Base-by-base conservation (phyloP, 768 basidiomycete genomes). In the Nidularia sp. region DNA sequence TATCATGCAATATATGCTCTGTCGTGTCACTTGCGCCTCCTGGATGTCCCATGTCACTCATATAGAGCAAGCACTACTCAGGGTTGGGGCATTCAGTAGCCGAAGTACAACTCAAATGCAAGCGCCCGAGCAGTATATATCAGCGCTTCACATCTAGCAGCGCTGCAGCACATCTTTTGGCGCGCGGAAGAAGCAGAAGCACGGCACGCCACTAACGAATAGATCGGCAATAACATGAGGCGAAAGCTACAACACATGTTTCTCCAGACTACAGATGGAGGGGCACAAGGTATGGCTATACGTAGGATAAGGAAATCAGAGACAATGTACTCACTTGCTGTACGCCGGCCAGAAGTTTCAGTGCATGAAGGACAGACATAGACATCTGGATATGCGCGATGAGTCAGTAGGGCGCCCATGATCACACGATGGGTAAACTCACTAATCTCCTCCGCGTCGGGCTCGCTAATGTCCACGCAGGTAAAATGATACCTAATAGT, bases 381-480 rank as follows among this genome's bases (percentile, higher is more conserved):
- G 53, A 83, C 69, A 68, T 76, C 88, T 90, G 46, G 52, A 18
- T 18, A 50, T 34, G 4, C 39, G 35, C 52, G 41, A 48, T 43
- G 51, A n/a, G 43, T 53, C 62, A 36, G 13, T 34, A 31, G 44
- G 25, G 43, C 13, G 51, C n/a, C 25, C 9, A 55, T n/a, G 45
- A 48, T 2, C 29, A 32, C 3, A 39, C 13, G 39, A 48, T 2
- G 13, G 52, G 36, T 42, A 35, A 13, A 80, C 89, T 75, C 66
- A 90, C 89, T 80, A 66, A 93, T 87, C 64, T 89, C 85, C 61
- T 84, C 84, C 6, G 90, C 90, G 57, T 85, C 77, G 48, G 75
- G 69, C 57, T 81, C 79, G 52, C 66, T 74, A 46, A 93, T 65
- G 53, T 79, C 70, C 7, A 92, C 76, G 68, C 91, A 93, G n/a